These are phyloP conservation scores for Cucurbita pepo DNA, from an alignment of 306 rosid genomes.

Conservation along the genomic window DNA sequence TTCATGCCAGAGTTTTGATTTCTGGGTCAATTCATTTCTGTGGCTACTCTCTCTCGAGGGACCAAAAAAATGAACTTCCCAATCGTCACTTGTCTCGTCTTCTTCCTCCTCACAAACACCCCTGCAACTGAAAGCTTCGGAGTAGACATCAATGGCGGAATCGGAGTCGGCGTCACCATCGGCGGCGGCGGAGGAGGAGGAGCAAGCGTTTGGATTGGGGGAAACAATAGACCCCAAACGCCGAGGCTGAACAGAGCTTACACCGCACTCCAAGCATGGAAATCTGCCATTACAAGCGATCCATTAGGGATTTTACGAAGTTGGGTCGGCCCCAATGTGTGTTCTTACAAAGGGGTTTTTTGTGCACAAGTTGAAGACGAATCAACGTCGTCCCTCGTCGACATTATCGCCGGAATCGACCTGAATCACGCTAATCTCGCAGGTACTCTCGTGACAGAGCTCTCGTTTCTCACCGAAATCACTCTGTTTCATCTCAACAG, in stretches of 20 bases:
- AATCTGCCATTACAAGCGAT: constrained; percentile 74
- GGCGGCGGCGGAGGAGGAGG: constrained; percentile 21
- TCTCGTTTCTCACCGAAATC: constrained; percentile 55
- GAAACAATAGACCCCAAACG: constrained; percentile 24
- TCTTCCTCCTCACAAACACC: neutral
- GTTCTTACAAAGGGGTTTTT: constrained; percentile 86
- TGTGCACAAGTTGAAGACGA: constrained; percentile 35
- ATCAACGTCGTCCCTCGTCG: constrained; percentile 14
- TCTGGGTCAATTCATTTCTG: neutral
- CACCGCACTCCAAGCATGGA: constrained; percentile 81
- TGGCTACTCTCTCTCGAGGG: neutral
- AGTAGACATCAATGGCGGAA: neutral
- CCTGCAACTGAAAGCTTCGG: neutral
- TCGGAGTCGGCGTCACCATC: constrained; percentile 15
- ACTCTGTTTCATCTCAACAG: constrained; percentile 73
- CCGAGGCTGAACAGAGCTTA: constrained; percentile 40
- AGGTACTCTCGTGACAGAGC: constrained; percentile 67
- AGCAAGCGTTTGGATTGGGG: constrained; percentile 46
- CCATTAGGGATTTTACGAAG: constrained; percentile 41
- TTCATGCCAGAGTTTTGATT: neutral
- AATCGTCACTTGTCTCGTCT: neutral
- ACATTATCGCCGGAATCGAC: constrained; percentile 69
- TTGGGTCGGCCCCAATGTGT: constrained; percentile 74
- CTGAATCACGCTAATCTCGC: constrained; percentile 83
- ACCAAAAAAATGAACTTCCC: neutral